Base-by-base conservation (phyloP, 768 basidiomycete species). In the Pulveroboletus ravenelii region DNA sequence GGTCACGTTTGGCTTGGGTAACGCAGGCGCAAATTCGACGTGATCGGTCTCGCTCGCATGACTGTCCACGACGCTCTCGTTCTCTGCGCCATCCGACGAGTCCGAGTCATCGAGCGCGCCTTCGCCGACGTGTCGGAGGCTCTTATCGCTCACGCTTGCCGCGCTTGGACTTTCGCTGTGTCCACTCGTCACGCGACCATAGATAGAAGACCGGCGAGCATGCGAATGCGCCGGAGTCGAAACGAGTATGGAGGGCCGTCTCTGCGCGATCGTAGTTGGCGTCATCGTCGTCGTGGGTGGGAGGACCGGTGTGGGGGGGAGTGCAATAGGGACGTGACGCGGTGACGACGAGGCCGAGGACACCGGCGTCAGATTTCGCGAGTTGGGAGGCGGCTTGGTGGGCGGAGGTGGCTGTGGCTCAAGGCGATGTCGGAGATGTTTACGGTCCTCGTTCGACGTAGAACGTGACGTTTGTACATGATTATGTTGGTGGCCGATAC, bases 101-200 rank as follows among this genome's bases (percentile, higher is more conserved):
- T 89, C 87, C 0, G 86, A 89, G 59, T 89, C 87, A 51, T 86
- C 84, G 4, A 91, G 67, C 1, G 84, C 85, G 25, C 88, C 87
- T 60, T 89, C 89, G 5, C 88, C 88, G 10, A 84, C 79, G 58
- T 88, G 82, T 2, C 79, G 72, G 30, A 80, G 68, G 51, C 78
- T 86, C 47, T 65, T 65, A 46, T 75, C 72, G 54, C 72, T 73
- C 12, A 71, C 70, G 34, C 59, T 58, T n/a, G 67, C 65, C 3
- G 50, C 62, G 38, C 65, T 71, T 3, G 65, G 63, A 41, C 57
- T 70, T 31, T 72, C 71, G 45, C 66, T 69, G 31, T 60, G 63
- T 0, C 56, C 45, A 18, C 55, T 63, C 20, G 50, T 25, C 3
- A 76, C 68, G 6, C 78, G 75, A 18, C 72, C 72, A 47, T 72